Percentiles rank a stretch among this genome's conserved stretches.
phyloP scores from a whole-genome alignment of 371 early-diverging fungal species.

The Gilbertella persicaria region DNA sequence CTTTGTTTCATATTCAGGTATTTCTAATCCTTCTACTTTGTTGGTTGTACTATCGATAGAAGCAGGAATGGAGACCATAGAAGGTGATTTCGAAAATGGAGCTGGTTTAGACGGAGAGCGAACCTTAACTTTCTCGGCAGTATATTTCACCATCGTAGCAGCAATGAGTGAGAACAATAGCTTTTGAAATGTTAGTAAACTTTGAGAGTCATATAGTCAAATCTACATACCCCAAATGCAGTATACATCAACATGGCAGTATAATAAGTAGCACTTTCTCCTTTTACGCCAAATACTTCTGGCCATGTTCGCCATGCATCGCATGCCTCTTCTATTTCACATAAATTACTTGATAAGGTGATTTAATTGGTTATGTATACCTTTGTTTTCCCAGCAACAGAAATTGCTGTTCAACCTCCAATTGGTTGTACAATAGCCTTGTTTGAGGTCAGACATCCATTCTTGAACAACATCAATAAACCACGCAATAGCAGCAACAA shows the following conservation, averaged over 20 bases:
- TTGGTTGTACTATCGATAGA: background rate
- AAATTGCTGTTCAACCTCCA: slow-evolving; percentile 86
- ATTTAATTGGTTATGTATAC: slow-evolving; percentile 27
- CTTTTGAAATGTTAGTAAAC: slow-evolving; percentile 15
- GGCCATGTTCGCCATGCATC: slow-evolving; percentile 50
- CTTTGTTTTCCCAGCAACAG: slow-evolving; percentile 84
- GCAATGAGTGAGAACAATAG: slow-evolving; percentile 39
- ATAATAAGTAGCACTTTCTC: slow-evolving; percentile 26
- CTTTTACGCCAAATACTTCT: slow-evolving; percentile 30
- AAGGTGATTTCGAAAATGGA: slow-evolving; percentile 28
- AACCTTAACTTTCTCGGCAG: slow-evolving; percentile 40
- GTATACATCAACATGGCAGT: slow-evolving; percentile 41
- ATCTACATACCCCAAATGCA: slow-evolving; percentile 39
- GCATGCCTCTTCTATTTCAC: slow-evolving; percentile 25
- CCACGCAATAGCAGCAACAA: slow-evolving; percentile 79
- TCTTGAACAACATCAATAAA: slow-evolving; percentile 80
- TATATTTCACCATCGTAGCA: slow-evolving; percentile 43
- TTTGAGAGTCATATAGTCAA: background rate
- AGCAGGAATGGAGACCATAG: slow-evolving; percentile 19
- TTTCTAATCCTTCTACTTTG: slow-evolving; percentile 7
- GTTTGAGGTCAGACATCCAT: slow-evolving; percentile 78
- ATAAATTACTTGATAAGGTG: background rate
- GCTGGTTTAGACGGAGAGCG: slow-evolving; percentile 20
- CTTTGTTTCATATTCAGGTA: slow-evolving; percentile 36
- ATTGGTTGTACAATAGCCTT: slow-evolving; percentile 85